Evolutionary conservation across 2,329 filamentous ascomycete genomes (phyloP), one percentile per base, ranked within the genome.

Genomic region (Arthrinium phaeospermum): DNA sequence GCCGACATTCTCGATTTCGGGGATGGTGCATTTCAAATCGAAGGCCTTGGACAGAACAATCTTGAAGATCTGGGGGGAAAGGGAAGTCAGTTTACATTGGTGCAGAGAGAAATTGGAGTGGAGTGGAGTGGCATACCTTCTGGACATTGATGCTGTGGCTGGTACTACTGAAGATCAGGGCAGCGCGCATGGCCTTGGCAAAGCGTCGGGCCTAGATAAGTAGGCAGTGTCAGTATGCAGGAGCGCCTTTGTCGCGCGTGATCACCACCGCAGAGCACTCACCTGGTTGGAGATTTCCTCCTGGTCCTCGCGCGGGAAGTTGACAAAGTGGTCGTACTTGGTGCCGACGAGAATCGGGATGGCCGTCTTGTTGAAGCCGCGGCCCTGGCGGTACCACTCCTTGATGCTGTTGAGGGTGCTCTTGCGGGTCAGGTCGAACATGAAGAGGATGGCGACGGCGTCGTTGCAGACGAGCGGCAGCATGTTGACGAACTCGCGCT

Each of bases 401-500:
- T 99, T 99, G 87, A 99, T 98, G 79, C 94, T 98, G 85, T 99
- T 99, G 77, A 99, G 87, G 0, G 96, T 99, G 85, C 95, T 98
- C 88, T 99, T 99, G 77, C 96, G 90, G 44, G 96, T 99, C 76
- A 99, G 87, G 82, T 99, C 96, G 82, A 99, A 99, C 96, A 99
- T 99, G 90, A 99, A 99, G 57, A 99, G 89, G 76, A 99, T 98
- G 69, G 96, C 96, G 45, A 99, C 96, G 12, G 96, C 96, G 80
- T 99, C 96, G 82, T 99, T 99, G 88, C 96, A 99, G 73, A 99
- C 96, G n/a, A 99, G 89, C 30, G 96, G 96, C 74, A 99, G 87
- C 96, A 99, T 99, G 86, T 99, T 99, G 84, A 99, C 96, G 80
- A 99, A 99, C 85, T 99, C 96, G 80, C 96, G 92, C 86, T 99